phyloP scores from a whole-genome alignment of 495 filamentous ascomycete genomes.

The Neurospora africana region DNA sequence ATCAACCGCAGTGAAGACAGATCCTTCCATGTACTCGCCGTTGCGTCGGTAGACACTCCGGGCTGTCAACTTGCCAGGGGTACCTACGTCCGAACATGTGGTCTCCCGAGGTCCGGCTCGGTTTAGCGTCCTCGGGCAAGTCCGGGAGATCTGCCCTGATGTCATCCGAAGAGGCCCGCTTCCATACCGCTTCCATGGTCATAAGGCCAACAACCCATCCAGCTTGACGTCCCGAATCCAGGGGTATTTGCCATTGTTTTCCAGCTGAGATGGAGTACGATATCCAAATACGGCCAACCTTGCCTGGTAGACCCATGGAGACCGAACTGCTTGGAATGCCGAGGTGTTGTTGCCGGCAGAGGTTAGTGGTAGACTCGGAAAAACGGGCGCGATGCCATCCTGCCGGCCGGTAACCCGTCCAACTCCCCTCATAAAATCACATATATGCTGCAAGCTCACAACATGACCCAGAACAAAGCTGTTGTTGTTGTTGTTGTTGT shows the following conservation, averaged over 20 bases:
- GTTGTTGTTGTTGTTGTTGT: not conserved
- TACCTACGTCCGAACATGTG: slow-evolving; percentile 9
- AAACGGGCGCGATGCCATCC: not conserved
- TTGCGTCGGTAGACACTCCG: not conserved
- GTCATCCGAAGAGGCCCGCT: slow-evolving; percentile 4
- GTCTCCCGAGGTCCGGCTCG: slow-evolving; percentile 20
- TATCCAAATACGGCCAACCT: not conserved
- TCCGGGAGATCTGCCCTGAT: slow-evolving; percentile 8
- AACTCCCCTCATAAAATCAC: not conserved
- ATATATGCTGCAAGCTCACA: not conserved
- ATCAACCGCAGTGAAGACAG: not conserved
- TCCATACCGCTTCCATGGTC: not conserved
- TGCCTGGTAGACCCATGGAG: not conserved
- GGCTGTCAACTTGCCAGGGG: not conserved
- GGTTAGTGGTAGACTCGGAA: not conserved
- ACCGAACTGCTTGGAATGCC: not conserved
- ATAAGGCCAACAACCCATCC: not conserved
- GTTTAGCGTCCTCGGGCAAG: slow-evolving; percentile 12
- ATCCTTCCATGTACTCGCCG: not conserved
- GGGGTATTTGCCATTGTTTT: not conserved
- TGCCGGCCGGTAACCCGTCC: not conserved
- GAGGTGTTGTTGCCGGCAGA: not conserved
- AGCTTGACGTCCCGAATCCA: not conserved
- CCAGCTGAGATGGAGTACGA: not conserved
- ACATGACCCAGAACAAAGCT: not conserved